These are phyloP conservation scores for Phaeosphaeria sp. DNA, from an alignment of 2,329 filamentous ascomycete species.

Conservation along the genomic window DNA sequence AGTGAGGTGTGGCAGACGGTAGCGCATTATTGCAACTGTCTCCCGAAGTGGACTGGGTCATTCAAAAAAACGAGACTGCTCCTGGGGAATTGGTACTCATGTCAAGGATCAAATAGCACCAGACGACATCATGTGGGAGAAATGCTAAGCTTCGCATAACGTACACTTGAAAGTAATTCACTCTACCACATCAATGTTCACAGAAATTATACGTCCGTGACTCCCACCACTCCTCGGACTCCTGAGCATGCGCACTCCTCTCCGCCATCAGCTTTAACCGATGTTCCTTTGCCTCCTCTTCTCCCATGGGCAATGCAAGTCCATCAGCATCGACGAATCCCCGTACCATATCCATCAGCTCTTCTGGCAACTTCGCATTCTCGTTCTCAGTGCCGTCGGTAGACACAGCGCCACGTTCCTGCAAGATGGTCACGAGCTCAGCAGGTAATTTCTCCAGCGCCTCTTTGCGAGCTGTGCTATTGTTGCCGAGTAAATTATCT, in stretches of 20 bases:
- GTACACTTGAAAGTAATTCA: background rate
- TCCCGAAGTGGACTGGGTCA: no score
- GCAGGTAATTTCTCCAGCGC: conserved; percentile 17
- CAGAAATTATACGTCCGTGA: conserved; percentile 17
- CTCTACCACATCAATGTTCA: conserved; percentile 14
- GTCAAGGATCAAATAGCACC: no score
- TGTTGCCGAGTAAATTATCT: conserved; percentile 16
- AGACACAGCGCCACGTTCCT: conserved; percentile 10
- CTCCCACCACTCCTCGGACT: conserved; percentile 5
- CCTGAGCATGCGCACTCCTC: conserved; percentile 7
- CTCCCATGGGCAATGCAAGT: conserved; percentile 19
- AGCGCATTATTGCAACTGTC: background rate
- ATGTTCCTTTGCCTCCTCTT: conserved; percentile 24
- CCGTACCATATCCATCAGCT: conserved; percentile 24
- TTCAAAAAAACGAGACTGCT: no score
- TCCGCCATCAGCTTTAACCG: conserved; percentile 19
- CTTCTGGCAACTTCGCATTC: conserved; percentile 14
- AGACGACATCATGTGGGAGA: no score
- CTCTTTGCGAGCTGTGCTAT: background rate
- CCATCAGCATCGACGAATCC: conserved; percentile 8
- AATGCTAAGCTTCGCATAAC: background rate
- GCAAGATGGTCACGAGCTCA: conserved; percentile 11
- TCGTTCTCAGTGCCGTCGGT: background rate
- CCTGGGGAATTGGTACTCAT: no score
- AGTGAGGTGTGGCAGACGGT: conserved; percentile 9